Evolutionary conservation across 2,329 filamentous ascomycete species (phyloP), one percentile per base, ranked within the genome.

Genomic region (Mollisiaceae sp.): DNA sequence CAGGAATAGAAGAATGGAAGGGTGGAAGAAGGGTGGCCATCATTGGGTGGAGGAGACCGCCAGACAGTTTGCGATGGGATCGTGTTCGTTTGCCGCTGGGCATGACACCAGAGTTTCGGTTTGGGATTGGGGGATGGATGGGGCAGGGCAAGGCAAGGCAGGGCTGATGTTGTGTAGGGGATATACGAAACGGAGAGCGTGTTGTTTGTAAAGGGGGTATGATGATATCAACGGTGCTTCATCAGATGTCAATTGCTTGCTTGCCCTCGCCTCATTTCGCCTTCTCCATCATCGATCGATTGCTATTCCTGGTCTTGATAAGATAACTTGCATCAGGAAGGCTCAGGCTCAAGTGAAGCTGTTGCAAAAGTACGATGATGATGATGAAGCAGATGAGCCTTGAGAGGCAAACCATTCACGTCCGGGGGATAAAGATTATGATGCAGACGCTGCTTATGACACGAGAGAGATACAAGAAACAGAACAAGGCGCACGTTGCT

Each of bases 201-300:
- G 45, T 50, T n/a, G 45, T n/a, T 41, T 41, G 45, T 11, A 24
- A 50, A 24, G 45, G 45, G 45, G n/a, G 45, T 24, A 50, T 50
- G 45, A 50, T 50, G 45, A 50, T 50, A 50, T 50, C 45, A 50
- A 50, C 11, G 45, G 45, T 11, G 45, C 45, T 22, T 50, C 45
- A 50, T 22, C 18, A 20, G 45, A 50, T 11, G 8, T 43, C 41
- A 22, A 22, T 50, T 14, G 20, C n/a, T 47, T 18, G 18, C 18
- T 5, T 47, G 18, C 8, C 18, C 18, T 47, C n/a, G 18, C 45
- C 20, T 22, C 8, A 4, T 11, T 5, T 8, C 38, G 38, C 27
- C 27, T 43, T 8, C 11, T 43, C 15, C 15, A 15, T 6, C 41
- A 43, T 15, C n/a, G 14, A n/a, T n/a, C n/a, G 8, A 8, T 24